Evolutionary conservation across 495 filamentous ascomycete genomes (phyloP), one percentile per base, ranked within the genome.

Genomic region (Aspergillus leporis): DNA sequence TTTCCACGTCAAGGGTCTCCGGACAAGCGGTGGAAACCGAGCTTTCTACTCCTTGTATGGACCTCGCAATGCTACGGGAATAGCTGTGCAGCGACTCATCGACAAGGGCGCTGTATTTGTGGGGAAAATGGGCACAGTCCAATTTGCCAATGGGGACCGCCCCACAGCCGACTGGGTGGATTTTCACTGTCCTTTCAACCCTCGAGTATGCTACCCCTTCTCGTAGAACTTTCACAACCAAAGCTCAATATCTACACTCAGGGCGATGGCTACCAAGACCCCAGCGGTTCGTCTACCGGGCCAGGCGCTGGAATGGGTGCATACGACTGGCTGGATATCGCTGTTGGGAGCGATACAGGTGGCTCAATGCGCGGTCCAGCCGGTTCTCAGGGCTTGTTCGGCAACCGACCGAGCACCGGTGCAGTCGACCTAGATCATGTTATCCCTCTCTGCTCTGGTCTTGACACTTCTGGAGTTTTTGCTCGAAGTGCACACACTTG

Each of bases 401-500:
- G 65, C 1, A 71, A 66, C 45, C 63, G 72, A n/a, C 59, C 71
- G 23, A 67, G 64, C 1, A 65, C 63, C 13, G 69, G 65, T 0
- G 64, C 67, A 22, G 60, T 69, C 21, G 28, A 23, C 10, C 55
- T 70, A 6, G 65, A 66, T 8, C 18, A 62, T 28, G 79, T 81
- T 25, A 70, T 81, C 66, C 79, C 78, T n/a, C 65, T 81, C 0
- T 72, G 70, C 2, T 67, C 74, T 3, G 66, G 53, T 1, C 70
- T 83, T 5, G 80, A 83, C 60, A 81, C 80, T 0, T 70, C 78
- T 8, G 79, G 79, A 4, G 76, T 82, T 55, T 69, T 81, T 54
- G 68, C 78, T 1, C 74, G 82, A 0, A 74, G 79, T 63, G 75
- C 81, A 0, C 54, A 56, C 0, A 59, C 80, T 3, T 84, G 81